Conservation (phyloP, 306 rosid genomes). For the Fragaria nilgerrensis region DNA sequence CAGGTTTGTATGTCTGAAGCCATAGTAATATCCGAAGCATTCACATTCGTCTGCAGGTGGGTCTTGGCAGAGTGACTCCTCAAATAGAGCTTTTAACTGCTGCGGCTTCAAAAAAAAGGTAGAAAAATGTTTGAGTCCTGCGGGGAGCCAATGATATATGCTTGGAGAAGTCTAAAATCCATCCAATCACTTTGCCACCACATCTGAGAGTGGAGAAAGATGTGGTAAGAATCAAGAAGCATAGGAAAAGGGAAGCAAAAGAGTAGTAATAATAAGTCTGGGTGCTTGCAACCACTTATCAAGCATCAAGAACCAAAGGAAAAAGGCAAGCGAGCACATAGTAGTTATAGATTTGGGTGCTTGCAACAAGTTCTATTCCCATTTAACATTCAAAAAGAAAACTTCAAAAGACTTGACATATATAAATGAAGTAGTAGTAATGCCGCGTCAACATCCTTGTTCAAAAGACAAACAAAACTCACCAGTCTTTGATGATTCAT, state of each 20-base stretch:
- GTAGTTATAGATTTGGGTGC: background rate
- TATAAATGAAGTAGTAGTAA: background rate
- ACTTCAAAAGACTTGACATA: background rate
- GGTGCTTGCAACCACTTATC: background rate
- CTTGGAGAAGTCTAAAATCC: conserved; percentile 37
- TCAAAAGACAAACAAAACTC: conserved; percentile 7
- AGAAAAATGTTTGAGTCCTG: conserved; percentile 53
- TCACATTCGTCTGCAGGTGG: conserved; percentile 34
- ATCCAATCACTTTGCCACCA: conserved; percentile 69
- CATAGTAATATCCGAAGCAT: conserved; percentile 40
- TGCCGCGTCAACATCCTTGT: background rate
- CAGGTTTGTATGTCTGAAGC: conserved; percentile 33
- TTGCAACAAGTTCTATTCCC: background rate
- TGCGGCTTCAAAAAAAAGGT: conserved; percentile 56
- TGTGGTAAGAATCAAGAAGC: conserved; percentile 26
- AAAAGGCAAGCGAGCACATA: background rate
- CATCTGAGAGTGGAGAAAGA: conserved; percentile 64
- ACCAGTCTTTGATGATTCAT: conserved; percentile 49
- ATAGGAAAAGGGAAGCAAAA: background rate
- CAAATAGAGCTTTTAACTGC: conserved; percentile 49
- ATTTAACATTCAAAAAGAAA: background rate
- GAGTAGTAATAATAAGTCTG: background rate
- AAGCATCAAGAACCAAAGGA: conserved; percentile 6
- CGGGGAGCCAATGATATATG: conserved; percentile 36
- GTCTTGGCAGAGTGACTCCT: conserved; percentile 37